Base-by-base conservation (phyloP, 2,329 filamentous ascomycete species). In the Pyrenophora seminiperda region DNA sequence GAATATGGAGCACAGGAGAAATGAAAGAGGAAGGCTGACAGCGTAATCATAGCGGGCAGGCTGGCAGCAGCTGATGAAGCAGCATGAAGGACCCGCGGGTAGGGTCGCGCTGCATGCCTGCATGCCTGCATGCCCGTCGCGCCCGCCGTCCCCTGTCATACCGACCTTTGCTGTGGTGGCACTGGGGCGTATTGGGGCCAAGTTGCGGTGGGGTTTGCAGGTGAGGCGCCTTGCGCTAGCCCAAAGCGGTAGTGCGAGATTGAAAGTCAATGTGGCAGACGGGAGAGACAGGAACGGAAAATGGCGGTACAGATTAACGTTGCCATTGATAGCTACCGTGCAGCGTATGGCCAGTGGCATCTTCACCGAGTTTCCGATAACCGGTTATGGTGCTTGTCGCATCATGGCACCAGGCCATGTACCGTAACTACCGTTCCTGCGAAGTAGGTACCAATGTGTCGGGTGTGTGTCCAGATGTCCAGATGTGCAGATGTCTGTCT, bases 101-200 rank as follows among this genome's bases (percentile, higher is more conserved):
- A 50, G 45, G 44, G 53, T 48, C 41, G 50, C 47, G 49, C 53
- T 56, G 53, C 29, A 57, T 47, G 34, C 9, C 24, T 56, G 53
- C 29, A 57, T 47, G 34, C 9, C 24, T 27, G 24, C 24, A 27
- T 27, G 42, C 33, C 43, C 49, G 56, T 54, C 53, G 49, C 47
- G 54, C 38, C 47, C 53, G 53, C 54, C 51, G 51, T 45, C 50
- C 47, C 57, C 56, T 62, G 61, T 58, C 59, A 56, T 54, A 53
- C 56, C 49, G 52, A 52, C 50, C 31, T 41, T 59, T 58, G 53
- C 49, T 58, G 58, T 47, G 32, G 57, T 53, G 59, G 53, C 49
- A 58, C 59, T 56, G 50, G 49, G 50, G 48, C 38, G 53, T 61
- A 42, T 36, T 52, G 55, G 61, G 61, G 51, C 54, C 50, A 56